phyloP scores from a whole-genome alignment of 2,329 filamentous ascomycete genomes.

The Cryphonectria nitschkei region DNA sequence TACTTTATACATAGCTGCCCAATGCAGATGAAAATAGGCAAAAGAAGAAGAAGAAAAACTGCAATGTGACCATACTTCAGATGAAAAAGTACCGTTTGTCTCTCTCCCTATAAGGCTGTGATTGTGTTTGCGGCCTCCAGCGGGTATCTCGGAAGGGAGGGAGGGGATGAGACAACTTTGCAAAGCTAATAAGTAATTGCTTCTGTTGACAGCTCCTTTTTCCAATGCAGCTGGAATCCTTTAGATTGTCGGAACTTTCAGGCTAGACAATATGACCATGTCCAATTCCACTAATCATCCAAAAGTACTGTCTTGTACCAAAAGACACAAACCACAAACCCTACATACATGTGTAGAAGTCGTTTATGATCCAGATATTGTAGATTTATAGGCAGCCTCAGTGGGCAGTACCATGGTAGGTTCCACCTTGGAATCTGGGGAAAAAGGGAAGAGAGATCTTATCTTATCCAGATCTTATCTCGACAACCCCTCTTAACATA shows the following conservation, averaged over 20 bases:
- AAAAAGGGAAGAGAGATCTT: neutral
- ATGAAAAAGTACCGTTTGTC: neutral
- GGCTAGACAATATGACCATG: neutral
- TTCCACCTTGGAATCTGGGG: neutral
- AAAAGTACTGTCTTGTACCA: neutral
- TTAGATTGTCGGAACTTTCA: neutral
- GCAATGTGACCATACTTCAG: neutral
- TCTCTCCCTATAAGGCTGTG: neutral
- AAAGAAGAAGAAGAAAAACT: too few species aligned
- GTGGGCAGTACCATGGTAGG: slow-evolving; percentile 1
- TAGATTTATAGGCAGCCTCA: neutral
- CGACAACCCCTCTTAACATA: neutral
- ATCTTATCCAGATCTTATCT: slow-evolving; percentile 6
- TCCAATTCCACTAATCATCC: neutral
- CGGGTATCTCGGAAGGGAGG: neutral
- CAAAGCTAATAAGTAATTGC: neutral
- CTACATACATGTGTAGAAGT: neutral
- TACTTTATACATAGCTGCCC: neutral
- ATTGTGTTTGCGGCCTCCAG: neutral
- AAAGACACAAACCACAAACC: neutral
- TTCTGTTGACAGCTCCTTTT: neutral
- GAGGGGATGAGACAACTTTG: too few species aligned
- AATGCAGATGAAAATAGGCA: neutral
- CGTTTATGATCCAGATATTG: neutral
- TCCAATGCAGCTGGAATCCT: neutral